A percentile compares a stretch with the other conserved stretches of the same genome.
These are phyloP conservation scores for Mediolabrus comicus DNA, from an alignment of 108 stramenopile genomes.

Conservation along the genomic window DNA sequence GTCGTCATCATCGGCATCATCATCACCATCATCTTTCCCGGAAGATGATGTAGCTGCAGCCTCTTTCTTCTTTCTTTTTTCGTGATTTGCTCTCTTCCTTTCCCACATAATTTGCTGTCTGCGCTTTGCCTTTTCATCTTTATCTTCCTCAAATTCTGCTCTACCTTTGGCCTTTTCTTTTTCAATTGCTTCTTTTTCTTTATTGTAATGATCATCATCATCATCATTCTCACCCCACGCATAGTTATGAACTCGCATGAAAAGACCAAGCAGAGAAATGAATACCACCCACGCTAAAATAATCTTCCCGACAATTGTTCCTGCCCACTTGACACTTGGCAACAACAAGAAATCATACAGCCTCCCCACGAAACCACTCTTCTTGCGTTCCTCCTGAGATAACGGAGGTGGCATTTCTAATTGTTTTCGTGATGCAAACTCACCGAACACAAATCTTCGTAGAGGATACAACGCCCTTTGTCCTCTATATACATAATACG, in stretches of 20 bases:
- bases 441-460: slow-evolving; percentile 29
- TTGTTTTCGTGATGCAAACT: slow-evolving; percentile 13
- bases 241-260: slow-evolving; percentile 42
- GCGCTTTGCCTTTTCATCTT: slow-evolving; percentile 6
- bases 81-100: slow-evolving; percentile 27
- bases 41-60: background rate
- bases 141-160: slow-evolving; percentile 1
- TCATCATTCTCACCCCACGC: slow-evolving; percentile 33
- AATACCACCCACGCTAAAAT: slow-evolving; percentile 29
- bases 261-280: slow-evolving; percentile 24
- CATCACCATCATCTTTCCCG: background rate
- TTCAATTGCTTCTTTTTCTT: slow-evolving; percentile 12
- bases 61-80: slow-evolving; percentile 14
- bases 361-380: background rate
- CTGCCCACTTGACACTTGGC: slow-evolving; percentile 18
- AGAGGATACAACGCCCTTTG: slow-evolving; percentile 36
- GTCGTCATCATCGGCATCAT: background rate
- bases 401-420: slow-evolving; percentile 23
- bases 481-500: slow-evolving; percentile 29
- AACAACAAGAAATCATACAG: slow-evolving; percentile 7
- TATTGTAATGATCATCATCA: slow-evolving; percentile 2
- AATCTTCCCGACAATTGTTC: slow-evolving; percentile 11
- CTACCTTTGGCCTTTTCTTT: slow-evolving; percentile 12
- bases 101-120: slow-evolving; percentile 32
- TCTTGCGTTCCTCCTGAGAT: slow-evolving; percentile 15